Conservation (phyloP, 768 basidiomycete species). For the Phaeotremella skinneri region DNA sequence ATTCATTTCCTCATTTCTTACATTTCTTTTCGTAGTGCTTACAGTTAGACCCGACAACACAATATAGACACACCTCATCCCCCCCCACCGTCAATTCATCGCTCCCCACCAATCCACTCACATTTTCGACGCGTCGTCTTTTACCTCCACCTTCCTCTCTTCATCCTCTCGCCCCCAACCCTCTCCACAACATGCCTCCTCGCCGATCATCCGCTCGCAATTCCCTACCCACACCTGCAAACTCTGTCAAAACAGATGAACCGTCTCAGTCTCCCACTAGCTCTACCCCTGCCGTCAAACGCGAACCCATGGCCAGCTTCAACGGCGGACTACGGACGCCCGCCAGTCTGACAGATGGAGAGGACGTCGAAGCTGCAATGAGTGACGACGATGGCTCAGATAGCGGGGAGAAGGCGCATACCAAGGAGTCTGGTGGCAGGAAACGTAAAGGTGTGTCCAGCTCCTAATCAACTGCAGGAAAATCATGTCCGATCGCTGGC, state of each 20-base stretch:
- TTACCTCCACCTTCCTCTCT: background rate
- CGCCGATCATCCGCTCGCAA: constrained; percentile 20
- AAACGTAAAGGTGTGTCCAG: constrained; percentile 31
- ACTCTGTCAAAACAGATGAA: constrained; percentile 17
- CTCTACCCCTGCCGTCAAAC: constrained; percentile 16
- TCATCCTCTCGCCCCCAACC: background rate
- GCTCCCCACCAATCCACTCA: constrained; percentile 1
- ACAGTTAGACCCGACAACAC: no score
- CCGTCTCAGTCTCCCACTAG: constrained; percentile 9
- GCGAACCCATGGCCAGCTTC: background rate
- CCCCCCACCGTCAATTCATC: background rate
- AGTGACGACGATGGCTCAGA: constrained; percentile 8
- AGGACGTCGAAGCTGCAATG: background rate
- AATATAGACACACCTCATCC: no score
- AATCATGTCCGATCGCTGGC: background rate
- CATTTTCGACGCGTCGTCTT: background rate
- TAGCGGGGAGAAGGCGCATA: constrained; percentile 7
- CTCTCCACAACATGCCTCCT: constrained; percentile 27
- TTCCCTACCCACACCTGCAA: constrained; percentile 39
- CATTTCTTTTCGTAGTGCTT: constrained; percentile 3
- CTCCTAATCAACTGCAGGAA: background rate
- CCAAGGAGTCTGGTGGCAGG: constrained; percentile 12
- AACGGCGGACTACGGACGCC: constrained; percentile 28
- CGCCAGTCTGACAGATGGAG: constrained; percentile 26
- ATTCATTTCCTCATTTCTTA: background rate